These are phyloP conservation scores for Canavalia gladiata DNA, from an alignment of 306 rosid species.

Conservation along the genomic window DNA sequence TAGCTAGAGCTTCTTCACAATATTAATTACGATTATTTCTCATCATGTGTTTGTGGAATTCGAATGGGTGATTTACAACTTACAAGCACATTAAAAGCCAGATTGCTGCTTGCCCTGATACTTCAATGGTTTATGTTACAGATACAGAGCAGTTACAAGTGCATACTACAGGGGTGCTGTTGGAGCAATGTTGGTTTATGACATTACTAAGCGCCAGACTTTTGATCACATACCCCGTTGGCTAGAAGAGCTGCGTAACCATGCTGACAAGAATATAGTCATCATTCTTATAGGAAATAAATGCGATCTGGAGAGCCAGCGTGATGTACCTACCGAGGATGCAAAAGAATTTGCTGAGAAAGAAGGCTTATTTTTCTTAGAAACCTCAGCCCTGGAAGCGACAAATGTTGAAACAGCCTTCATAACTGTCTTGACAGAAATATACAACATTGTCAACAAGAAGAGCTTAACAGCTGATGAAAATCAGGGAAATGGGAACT, in stretches of 20 bases:
- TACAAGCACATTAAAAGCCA: neutral
- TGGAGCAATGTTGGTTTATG: conserved; percentile 97
- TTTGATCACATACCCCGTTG: conserved; percentile 97
- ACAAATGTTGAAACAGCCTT: conserved; percentile 94
- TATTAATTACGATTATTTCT: neutral
- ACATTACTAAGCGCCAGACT: conserved; percentile 86
- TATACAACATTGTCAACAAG: conserved; percentile 85
- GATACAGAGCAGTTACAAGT: conserved; percentile 96
- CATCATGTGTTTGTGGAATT: neutral
- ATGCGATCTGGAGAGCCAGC: conserved; percentile 83
- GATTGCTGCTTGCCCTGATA: conserved; percentile 34
- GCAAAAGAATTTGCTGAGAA: conserved; percentile 94
- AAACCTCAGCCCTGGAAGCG: conserved; percentile 88
- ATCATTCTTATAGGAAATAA: conserved; percentile 94
- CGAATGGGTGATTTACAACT: neutral
- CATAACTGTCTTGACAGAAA: conserved; percentile 85
- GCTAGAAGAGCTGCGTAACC: conserved; percentile 94
- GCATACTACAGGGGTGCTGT: conserved; percentile 98
- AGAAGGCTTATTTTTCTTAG: conserved; percentile 92
- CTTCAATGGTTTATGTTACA: conserved; percentile 49
- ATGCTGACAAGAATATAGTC: conserved; percentile 95
- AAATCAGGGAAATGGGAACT: conserved; percentile 73
- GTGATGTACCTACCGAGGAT: conserved; percentile 86
- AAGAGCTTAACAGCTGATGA: conserved; percentile 76
- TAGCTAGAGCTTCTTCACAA: neutral